Evolutionary conservation across 2,329 filamentous ascomycete species (phyloP), one percentile per base, ranked within the genome.

Genomic region (Exophiala calicioides): DNA sequence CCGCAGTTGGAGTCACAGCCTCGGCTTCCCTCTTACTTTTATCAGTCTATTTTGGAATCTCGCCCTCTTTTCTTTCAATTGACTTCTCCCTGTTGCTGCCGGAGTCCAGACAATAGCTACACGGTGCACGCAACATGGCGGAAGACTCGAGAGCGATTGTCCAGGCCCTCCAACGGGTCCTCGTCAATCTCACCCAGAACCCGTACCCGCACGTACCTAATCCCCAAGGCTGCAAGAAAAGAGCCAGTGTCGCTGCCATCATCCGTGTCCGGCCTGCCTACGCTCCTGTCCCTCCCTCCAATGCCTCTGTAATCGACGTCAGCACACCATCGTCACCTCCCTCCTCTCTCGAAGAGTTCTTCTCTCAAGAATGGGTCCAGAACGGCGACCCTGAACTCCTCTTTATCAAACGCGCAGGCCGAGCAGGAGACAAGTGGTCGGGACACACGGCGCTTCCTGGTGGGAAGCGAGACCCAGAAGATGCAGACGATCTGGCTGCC

Each of bases 371-470:
- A 12, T 87, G 84, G 84, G 81, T 84, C 5, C 74, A 78, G 54
- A 67, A 83, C 62, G 82, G 82, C 18, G 79, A 83, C 51, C 79
- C 83, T 0, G 84, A 87, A 62, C 70, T 82, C n/a, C 71, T 86
- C 3, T 86, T 86, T 63, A 87, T 87, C 63, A 87, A 86, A 61
- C 72, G 84, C 34, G 79, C 84, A 2, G 75, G 81, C 3, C 71
- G 84, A 27, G 71, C 75, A 44, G 82, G 82, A 5, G 84, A 87
- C 62, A 72, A 82, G 47, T 87, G 84, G 84, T 85, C 81, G 1
- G 77, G 79, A 3, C 84, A 87, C 68, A 78, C 86, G 46, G 84
- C 84, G 0, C 65, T 86, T 3, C 84, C 84, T 0, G 84, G 84
- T 16, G 84, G 84, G 2, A 83, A 82, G 59, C 69, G 81, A 53